Base-by-base conservation (phyloP, 2,329 filamentous ascomycete species). In the Monosporascus sp. region DNA sequence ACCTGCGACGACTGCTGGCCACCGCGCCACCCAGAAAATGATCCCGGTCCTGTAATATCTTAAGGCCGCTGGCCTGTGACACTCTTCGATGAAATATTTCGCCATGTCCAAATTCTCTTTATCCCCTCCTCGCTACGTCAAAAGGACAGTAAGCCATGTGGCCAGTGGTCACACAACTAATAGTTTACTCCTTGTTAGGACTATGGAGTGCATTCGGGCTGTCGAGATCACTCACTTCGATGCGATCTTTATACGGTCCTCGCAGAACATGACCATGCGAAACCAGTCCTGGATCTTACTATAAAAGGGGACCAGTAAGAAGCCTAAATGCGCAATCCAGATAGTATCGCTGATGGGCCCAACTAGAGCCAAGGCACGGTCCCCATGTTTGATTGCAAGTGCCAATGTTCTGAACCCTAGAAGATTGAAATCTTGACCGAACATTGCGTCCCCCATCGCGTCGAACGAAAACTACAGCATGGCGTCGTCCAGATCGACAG, bases 381-480 rank as follows among this genome's bases (percentile, higher is more conserved):
- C 54, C 42, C 56, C 39, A 31, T 60, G 52, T 25, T 54, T 27
- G 20, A 61, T 57, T 1, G 50, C 48, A 14, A 56, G 56, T 36
- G 55, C 51, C 37, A 50, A 54, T 17, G 39, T n/a, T 25, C 48
- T 54, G 1, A 54, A 52, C 11, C 50, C 51, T 2, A 56, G 47
- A 22, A 59, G 51, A 36, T 55, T 50, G 37, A 57, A 61, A 37
- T 57, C 51, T 38, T 57, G 47, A 9, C 53, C 53, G 47, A 61
- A 60, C 18, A 60, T 45, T 9, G 57, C 50, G 18, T 60, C 59
- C 20, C 59, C 57, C 54, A 60, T 59, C 20, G 53, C 41, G 22
- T 59, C 57, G 41, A 57, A 61, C 11, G 57, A 56, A 47, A 57
- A 59, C 57, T 54, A 57, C 18, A 56, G 56, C 54, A 60, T 58